Base-by-base conservation (phyloP, 129 eudicot genomes). In the Lactuca sativa region DNA sequence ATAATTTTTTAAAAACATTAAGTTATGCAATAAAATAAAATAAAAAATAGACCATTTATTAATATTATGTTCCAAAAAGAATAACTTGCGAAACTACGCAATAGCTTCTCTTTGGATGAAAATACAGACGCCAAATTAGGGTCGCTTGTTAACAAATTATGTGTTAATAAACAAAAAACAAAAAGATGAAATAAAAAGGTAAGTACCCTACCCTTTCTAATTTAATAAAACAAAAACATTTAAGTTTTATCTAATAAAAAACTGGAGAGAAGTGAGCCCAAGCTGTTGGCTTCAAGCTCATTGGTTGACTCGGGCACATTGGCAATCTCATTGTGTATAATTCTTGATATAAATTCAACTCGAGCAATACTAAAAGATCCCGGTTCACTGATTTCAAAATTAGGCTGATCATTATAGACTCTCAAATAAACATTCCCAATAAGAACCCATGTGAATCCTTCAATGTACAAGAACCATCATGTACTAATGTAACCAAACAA, bases 321-420 rank as follows among this genome's bases (percentile, higher is more conserved):
- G 57, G 71, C 71, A 43, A 52, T 64, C 21, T 77, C 79, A 66
- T 64, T 71, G 75, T 66, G 92, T 57, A 85, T 88, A 47, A 93
- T 72, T 63, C 36, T 74, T 52, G 90, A 87, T 74, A 93, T 87
- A 76, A 77, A 93, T 47, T 93, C 97, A 64, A 93, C 77, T 34
- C 90, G 90, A 56, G 95, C 90, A 83, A 80, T 81, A 71, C 99
- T 90, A 74, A 93, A 90, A 31, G 69, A 72, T 84, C 90, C 97
- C 51, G 99, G 95, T 66, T 93, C 99, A 80, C 90, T 89, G 74
- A 90, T 73, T 59, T 93, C 97, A 58, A 84, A 93, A 72, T 93
- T 90, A 21, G 99, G 99, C 81, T 93, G 99, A 77, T 93, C 99
- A 83, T 93, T 93, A 43, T 93, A 93, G 54, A 93, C 99, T 82